Conservation (phyloP, 441 rosid genomes). For the Pelargonium australe region DNA sequence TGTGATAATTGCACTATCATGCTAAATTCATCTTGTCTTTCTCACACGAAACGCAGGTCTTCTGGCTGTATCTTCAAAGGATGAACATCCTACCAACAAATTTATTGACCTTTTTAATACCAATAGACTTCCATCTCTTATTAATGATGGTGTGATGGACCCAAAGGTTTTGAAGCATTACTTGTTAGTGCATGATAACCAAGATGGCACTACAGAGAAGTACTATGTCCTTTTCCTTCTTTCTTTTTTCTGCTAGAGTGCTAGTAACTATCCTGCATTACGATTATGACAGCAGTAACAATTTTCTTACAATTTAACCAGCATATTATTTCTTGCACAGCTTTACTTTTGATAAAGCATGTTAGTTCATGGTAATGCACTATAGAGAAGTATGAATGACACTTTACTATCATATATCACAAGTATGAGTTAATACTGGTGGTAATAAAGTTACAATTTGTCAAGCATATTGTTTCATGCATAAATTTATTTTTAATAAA, state of each 20-base stretch:
- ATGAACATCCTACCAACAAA: slow-evolving; percentile 73
- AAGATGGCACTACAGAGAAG: slow-evolving; percentile 77
- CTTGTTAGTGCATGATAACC: slow-evolving; percentile 88
- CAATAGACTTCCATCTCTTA: slow-evolving; percentile 70
- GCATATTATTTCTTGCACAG: background rate
- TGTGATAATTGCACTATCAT: slow-evolving; percentile 6
- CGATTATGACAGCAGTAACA: background rate
- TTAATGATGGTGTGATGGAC: slow-evolving; percentile 89
- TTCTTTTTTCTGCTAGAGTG: background rate
- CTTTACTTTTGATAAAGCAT: background rate
- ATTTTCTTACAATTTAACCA: background rate
- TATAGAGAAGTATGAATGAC: slow-evolving; percentile 11
- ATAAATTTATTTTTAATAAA: background rate
- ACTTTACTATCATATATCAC: slow-evolving; percentile 15
- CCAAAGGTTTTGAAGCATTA: slow-evolving; percentile 85
- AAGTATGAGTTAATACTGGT: background rate
- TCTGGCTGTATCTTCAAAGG: slow-evolving; percentile 87
- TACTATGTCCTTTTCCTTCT: slow-evolving; percentile 12
- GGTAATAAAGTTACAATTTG: background rate
- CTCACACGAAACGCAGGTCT: slow-evolving; percentile 56
- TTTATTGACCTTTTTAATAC: slow-evolving; percentile 83
- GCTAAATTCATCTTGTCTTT: background rate
- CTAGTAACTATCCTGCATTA: background rate
- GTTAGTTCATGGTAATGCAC: background rate
- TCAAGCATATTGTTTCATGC: background rate